These are phyloP conservation scores for Aspergillus versicolor DNA, from an alignment of 2,329 filamentous ascomycete genomes.

Conservation along the genomic window DNA sequence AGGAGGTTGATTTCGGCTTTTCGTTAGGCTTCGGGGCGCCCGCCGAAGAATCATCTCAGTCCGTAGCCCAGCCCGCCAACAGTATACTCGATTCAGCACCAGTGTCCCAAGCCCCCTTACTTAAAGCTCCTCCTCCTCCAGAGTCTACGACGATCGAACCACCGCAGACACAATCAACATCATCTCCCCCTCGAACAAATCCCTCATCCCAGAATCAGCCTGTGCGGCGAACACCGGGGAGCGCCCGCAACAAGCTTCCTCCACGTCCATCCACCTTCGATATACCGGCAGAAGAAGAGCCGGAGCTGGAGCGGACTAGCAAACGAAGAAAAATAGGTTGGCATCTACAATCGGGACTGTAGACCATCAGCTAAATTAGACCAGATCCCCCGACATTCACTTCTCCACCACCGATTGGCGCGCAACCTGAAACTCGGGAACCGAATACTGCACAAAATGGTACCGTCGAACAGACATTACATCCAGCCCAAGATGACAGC, in stretches of 20 bases:
- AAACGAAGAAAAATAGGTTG: slow-evolving; percentile 36
- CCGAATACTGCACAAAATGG: neutral
- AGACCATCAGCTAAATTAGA: neutral
- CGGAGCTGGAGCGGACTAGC: slow-evolving; percentile 26
- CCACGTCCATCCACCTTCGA: slow-evolving; percentile 37
- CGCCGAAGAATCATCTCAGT: slow-evolving; percentile 18
- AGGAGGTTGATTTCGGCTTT: slow-evolving; percentile 52
- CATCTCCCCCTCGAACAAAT: slow-evolving; percentile 14
- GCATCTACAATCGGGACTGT: slow-evolving; percentile 7
- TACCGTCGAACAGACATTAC: neutral
- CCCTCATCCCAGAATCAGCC: slow-evolving; percentile 13
- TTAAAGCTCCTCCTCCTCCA: slow-evolving; percentile 13
- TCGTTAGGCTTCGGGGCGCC: slow-evolving; percentile 39
- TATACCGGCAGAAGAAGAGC: slow-evolving; percentile 32
- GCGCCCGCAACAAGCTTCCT: slow-evolving; percentile 32
- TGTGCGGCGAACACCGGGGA: slow-evolving; percentile 28
- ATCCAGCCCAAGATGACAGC: neutral
- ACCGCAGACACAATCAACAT: slow-evolving; percentile 10
- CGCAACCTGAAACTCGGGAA: neutral
- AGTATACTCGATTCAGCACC: slow-evolving; percentile 18
- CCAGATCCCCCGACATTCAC: neutral
- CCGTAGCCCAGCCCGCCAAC: slow-evolving; percentile 27
- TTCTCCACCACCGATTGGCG: neutral
- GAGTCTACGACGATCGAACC: slow-evolving; percentile 15
- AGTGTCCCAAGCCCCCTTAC: slow-evolving; percentile 20